Percentiles rank a stretch among this genome's conserved stretches.
Evolutionary conservation across 2,329 filamentous ascomycete genomes (phyloP).

Genomic region (Lasiodiplodia theobromae): DNA sequence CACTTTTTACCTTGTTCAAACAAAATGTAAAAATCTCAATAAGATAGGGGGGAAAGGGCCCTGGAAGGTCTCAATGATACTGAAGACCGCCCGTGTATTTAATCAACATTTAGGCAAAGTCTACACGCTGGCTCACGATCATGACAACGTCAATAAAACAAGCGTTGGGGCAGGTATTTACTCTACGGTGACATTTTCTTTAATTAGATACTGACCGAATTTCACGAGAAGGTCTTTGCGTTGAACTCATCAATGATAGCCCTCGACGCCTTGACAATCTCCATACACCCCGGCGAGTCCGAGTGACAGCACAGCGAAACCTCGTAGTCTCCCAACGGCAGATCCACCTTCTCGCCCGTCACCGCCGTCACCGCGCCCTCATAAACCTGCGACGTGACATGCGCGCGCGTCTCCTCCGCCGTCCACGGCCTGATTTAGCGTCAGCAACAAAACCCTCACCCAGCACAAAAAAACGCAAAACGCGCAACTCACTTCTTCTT

Average conservation of each 20-base stretch:
- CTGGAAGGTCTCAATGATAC: too few species aligned
- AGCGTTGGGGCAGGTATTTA: too few species aligned
- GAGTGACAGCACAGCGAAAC: slow-evolving; percentile 55
- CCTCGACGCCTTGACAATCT: slow-evolving; percentile 53
- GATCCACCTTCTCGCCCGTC: slow-evolving; percentile 50
- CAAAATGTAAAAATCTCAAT: too few species aligned
- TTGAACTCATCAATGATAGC: slow-evolving; percentile 54
- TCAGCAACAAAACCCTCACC: slow-evolving; percentile 1
- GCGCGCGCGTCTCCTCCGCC: slow-evolving; percentile 49
- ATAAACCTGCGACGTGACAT: slow-evolving; percentile 51
- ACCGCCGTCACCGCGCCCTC: slow-evolving; percentile 50
- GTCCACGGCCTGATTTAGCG: slow-evolving; percentile 47
- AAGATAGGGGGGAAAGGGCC: too few species aligned
- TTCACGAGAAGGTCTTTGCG: slow-evolving; percentile 33
- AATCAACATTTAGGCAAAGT: too few species aligned
- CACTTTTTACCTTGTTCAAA: too few species aligned
- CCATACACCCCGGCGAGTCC: slow-evolving; percentile 53
- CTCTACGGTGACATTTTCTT: too few species aligned
- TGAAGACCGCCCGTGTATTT: too few species aligned
- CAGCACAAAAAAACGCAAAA: too few species aligned
- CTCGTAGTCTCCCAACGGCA: slow-evolving; percentile 51
- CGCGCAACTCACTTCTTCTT: slow-evolving; percentile 59
- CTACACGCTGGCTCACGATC: too few species aligned
- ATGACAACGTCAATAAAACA: too few species aligned
- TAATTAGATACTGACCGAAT: too few species aligned